phyloP scores from a whole-genome alignment of 2,329 filamentous ascomycete species.

The Penicillium sp. region DNA sequence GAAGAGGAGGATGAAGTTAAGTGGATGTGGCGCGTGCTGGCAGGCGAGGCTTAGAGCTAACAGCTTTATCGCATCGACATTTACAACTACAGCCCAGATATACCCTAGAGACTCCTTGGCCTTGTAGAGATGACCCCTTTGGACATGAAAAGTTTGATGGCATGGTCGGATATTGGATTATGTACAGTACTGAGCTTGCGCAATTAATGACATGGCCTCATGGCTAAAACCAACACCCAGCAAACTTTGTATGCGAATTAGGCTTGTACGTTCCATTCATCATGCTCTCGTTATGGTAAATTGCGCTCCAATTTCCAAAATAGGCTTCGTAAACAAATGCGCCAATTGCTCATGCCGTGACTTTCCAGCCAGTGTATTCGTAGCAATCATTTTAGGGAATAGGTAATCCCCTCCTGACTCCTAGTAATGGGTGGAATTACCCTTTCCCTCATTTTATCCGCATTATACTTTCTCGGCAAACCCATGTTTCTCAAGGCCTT shows the following conservation, averaged over 20 bases:
- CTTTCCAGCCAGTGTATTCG: not conserved
- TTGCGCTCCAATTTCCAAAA: not conserved
- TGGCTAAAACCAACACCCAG: not conserved
- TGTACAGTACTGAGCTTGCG: constrained; percentile 22
- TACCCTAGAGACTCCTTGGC: constrained; percentile 8
- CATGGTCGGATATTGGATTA: constrained; percentile 16
- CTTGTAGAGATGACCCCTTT: constrained; percentile 3
- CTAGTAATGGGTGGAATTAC: no score
- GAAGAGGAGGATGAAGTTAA: constrained; percentile 39
- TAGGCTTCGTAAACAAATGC: not conserved
- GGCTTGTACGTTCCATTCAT: not conserved
- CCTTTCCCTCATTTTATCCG: not conserved
- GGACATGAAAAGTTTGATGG: constrained; percentile 12
- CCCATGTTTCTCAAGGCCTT: constrained; percentile 53
- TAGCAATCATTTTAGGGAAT: not conserved
- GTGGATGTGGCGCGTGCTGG: constrained; percentile 39
- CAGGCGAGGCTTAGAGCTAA: constrained; percentile 19
- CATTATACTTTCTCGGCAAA: constrained; percentile 47
- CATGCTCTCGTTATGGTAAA: not conserved
- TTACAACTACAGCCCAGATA: constrained; percentile 5
- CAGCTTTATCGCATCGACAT: not conserved
- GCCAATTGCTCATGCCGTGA: not conserved
- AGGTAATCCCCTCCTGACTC: no score
- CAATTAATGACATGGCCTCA: constrained; percentile 1
- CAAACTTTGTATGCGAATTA: not conserved